A percentile compares a stretch with the other conserved stretches of the same genome.
Evolutionary conservation across 1,284 basidiomycete species (phyloP).

Genomic region (Pisolithus thermaeus): DNA sequence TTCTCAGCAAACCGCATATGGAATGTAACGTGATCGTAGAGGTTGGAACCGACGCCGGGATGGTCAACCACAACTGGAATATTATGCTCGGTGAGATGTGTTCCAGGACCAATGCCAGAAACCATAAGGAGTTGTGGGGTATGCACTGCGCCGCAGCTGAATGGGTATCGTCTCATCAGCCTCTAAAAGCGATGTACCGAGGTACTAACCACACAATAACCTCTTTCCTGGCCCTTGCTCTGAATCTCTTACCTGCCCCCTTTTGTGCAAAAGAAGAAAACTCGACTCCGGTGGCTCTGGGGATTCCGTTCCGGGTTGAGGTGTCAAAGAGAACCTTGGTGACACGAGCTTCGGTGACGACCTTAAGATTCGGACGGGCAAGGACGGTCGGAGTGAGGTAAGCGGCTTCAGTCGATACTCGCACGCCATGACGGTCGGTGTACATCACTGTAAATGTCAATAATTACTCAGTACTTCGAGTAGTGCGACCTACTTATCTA

Average conservation of each 20-base stretch:
- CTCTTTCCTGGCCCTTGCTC: constrained; percentile 48
- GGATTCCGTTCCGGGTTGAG: constrained; percentile 21
- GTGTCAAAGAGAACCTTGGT: constrained; percentile 57
- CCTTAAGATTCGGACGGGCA: constrained; percentile 54
- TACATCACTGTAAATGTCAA: constrained; percentile 49
- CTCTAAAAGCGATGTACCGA: background rate
- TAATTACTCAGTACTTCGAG: background rate
- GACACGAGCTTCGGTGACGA: constrained; percentile 48
- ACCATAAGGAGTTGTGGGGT: constrained; percentile 68
- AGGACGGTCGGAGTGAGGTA: constrained; percentile 62
- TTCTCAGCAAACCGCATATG: constrained; percentile 48
- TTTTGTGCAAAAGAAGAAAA: constrained; percentile 32
- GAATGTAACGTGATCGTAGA: constrained; percentile 53
- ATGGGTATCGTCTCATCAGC: background rate
- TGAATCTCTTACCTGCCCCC: constrained; percentile 31
- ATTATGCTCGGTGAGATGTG: constrained; percentile 41
- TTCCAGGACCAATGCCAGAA: constrained; percentile 59
- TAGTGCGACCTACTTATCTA: constrained; percentile 33
- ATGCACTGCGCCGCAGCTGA: constrained; percentile 58
- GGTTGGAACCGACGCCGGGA: constrained; percentile 54
- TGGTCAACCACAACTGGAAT: constrained; percentile 51
- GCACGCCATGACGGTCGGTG: constrained; percentile 41
- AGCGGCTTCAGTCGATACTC: constrained; percentile 57
- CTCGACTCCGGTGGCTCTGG: constrained; percentile 58
- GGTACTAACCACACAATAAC: constrained; percentile 52